A percentile compares a stretch with the other conserved stretches of the same genome.
Conservation (phyloP, 768 basidiomycete genomes). For the Podaxis sp. region DNA sequence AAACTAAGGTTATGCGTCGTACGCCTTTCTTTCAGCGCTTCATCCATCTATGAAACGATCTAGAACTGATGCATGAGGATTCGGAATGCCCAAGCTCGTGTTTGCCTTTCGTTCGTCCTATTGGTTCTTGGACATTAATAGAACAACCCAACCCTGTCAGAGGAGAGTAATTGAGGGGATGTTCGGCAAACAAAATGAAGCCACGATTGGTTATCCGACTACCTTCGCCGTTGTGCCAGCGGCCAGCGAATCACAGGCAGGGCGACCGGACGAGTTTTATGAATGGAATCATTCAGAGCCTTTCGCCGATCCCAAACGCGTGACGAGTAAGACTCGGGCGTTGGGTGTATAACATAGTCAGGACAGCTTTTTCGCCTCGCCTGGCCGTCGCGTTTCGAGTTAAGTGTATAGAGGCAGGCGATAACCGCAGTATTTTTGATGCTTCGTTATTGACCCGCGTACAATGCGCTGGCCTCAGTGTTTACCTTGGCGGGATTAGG, state of each 20-base stretch:
- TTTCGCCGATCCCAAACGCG: not conserved
- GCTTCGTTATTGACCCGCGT: not conserved
- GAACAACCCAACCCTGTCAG: not conserved
- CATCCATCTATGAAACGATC: not conserved
- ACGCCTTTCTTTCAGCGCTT: not conserved
- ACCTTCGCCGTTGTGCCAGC: not conserved
- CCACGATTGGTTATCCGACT: not conserved
- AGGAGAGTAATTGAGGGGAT: not conserved
- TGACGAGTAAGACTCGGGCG: not conserved
- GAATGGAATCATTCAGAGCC: not conserved
- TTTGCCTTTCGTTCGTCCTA: not conserved
- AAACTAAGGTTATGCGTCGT: not conserved
- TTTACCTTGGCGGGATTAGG: not conserved
- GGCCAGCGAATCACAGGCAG: not conserved
- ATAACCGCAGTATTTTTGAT: not conserved
- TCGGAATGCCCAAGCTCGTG: slow-evolving; percentile 2
- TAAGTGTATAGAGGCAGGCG: no score
- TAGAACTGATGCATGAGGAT: slow-evolving; percentile 4
- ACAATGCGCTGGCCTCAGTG: not conserved
- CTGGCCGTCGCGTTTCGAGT: not conserved
- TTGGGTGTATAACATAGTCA: not conserved
- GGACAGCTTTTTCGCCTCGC: not conserved
- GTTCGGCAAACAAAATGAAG: not conserved
- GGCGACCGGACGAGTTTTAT: not conserved
- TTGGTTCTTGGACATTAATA: slow-evolving; percentile 1